Conservation (phyloP, 495 filamentous ascomycete species). For the Daldinia decipiens region DNA sequence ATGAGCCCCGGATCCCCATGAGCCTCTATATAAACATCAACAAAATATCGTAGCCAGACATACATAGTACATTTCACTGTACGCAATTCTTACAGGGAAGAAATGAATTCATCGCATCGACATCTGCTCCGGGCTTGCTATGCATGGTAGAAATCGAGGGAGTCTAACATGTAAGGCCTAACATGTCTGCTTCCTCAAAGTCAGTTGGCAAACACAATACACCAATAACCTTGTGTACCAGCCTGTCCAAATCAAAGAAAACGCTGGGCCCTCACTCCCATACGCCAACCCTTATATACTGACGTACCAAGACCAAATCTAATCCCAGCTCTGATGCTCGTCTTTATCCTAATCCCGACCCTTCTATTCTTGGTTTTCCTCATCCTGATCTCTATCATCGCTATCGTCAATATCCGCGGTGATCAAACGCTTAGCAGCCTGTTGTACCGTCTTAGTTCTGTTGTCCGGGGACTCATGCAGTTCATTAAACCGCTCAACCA, state of each 20-base stretch:
- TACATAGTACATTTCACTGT: neutral
- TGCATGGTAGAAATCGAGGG: neutral
- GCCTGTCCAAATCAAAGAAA: neutral
- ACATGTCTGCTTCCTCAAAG: neutral
- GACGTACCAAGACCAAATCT: neutral
- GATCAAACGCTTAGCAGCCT: neutral
- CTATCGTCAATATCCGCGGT: neutral
- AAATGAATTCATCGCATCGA: neutral
- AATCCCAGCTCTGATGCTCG: neutral
- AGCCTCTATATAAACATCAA: neutral
- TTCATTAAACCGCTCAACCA: conserved; percentile 13
- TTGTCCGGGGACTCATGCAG: neutral
- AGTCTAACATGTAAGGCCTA: neutral
- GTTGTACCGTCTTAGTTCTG: neutral
- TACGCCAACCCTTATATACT: neutral
- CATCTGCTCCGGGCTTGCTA: neutral
- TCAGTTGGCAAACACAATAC: neutral
- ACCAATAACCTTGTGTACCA: neutral
- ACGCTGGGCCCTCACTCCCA: neutral
- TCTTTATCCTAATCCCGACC: neutral
- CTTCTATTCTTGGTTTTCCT: neutral
- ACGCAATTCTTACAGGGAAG: neutral
- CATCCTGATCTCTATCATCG: neutral
- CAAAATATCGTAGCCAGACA: neutral
- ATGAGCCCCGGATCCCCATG: neutral